Evolutionary conservation across 1,284 basidiomycete genomes (phyloP).

Genomic region (Ustilago shanxiensis): DNA sequence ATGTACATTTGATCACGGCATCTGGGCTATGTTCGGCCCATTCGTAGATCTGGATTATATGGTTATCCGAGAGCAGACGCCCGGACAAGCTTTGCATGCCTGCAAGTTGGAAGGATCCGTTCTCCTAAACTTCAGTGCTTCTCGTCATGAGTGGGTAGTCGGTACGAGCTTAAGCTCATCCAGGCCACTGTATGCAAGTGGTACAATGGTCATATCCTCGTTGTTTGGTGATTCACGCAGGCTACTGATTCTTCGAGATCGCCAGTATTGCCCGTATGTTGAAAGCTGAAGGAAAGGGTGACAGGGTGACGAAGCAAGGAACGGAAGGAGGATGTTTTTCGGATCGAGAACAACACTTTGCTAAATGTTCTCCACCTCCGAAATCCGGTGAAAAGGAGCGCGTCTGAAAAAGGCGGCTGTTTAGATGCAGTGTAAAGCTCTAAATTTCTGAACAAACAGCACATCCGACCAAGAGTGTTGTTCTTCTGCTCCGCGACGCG

Average conservation of each 20-base stretch:
- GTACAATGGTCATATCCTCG: background rate
- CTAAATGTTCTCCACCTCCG: slow-evolving; percentile 18
- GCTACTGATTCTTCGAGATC: background rate
- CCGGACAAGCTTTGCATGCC: slow-evolving; percentile 21
- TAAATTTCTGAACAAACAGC: background rate
- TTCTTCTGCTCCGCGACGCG: no score
- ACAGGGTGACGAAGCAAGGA: background rate
- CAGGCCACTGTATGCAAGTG: background rate
- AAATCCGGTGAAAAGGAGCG: background rate
- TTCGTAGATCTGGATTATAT: slow-evolving; percentile 40
- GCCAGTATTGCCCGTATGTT: background rate
- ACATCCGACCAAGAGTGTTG: slow-evolving; percentile 7
- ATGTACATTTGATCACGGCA: slow-evolving; percentile 42
- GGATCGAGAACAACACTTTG: slow-evolving; percentile 18
- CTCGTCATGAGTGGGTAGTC: background rate
- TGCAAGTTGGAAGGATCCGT: no score
- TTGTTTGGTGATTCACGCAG: background rate
- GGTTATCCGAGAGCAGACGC: slow-evolving; percentile 15
- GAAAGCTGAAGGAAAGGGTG: background rate
- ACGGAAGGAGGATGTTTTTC: no score
- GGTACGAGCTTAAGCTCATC: background rate
- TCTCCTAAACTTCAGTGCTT: background rate
- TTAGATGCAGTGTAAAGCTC: slow-evolving; percentile 4
- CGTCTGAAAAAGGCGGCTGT: no score
- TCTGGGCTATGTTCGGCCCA: slow-evolving; percentile 22